phyloP scores from a whole-genome alignment of 2,329 filamentous ascomycete genomes.

The Alternaria novae-zelandiae region DNA sequence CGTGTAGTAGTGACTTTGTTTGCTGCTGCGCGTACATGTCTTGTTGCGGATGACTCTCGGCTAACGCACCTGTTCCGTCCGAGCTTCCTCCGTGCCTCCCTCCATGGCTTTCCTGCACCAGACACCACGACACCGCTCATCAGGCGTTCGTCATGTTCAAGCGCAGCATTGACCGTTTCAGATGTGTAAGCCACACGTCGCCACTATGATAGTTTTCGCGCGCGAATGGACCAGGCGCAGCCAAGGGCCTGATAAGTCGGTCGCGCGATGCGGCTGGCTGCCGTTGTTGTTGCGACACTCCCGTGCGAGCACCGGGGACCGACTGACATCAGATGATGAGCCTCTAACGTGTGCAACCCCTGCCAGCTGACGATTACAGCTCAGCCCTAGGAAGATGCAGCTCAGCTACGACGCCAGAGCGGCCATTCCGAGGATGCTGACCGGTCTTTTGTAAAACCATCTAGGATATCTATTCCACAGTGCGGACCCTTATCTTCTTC shows the following conservation, averaged over 20 bases:
- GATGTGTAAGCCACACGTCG: not conserved
- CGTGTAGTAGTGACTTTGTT: not conserved
- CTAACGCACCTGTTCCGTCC: not conserved
- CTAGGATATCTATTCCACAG: not conserved
- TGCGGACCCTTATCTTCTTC: not conserved
- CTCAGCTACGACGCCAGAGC: conserved; percentile 18
- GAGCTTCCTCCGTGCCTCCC: not conserved
- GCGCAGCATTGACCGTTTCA: not conserved
- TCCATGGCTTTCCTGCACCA: not conserved
- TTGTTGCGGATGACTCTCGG: not conserved
- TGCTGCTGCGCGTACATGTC: not conserved
- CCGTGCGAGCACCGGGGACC: not conserved
- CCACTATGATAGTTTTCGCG: not conserved
- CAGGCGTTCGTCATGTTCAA: not conserved
- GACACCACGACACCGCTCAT: not conserved
- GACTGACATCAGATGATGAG: conserved; percentile 6
- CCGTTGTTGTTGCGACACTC: conserved; percentile 7
- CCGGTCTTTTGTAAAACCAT: conserved; percentile 1
- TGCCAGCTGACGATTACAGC: conserved; percentile 21
- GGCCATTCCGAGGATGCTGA: not conserved
- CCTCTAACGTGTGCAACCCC: conserved; percentile 12
- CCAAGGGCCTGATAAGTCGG: not conserved
- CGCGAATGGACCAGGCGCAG: not conserved
- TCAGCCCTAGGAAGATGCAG: conserved; percentile 17
- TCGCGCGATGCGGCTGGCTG: conserved; percentile 9